phyloP scores from a whole-genome alignment of 495 filamentous ascomycete genomes.

The Penicillium lagena region DNA sequence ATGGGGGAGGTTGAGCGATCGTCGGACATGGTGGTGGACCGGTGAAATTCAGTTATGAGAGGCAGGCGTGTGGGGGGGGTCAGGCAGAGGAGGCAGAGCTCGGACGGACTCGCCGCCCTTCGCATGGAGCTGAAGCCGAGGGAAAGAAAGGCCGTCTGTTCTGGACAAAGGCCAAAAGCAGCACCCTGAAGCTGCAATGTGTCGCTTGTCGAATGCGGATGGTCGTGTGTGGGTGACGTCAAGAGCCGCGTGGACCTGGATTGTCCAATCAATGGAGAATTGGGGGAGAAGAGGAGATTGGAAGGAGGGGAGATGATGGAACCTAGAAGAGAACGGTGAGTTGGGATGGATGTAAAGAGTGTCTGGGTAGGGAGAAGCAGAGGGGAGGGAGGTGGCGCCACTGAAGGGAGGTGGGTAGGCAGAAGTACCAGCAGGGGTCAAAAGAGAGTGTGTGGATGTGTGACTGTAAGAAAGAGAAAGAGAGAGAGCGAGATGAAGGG shows the following conservation, averaged over 20 bases:
- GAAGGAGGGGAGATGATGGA: too few species aligned
- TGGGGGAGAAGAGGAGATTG: too few species aligned
- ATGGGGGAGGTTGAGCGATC: constrained; percentile 43
- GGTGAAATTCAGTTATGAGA: not conserved
- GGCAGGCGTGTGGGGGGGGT: not conserved
- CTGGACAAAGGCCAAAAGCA: not conserved
- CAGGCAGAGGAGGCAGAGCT: constrained; percentile 7
- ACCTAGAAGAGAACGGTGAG: too few species aligned
- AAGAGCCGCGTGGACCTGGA: too few species aligned
- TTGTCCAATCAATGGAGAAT: too few species aligned
- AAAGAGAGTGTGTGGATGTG: not conserved
- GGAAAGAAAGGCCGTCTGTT: not conserved
- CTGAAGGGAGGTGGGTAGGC: too few species aligned
- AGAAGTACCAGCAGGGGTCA: not conserved
- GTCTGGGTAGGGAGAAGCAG: too few species aligned
- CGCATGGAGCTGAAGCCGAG: constrained; percentile 10
- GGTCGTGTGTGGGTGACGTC: too few species aligned
- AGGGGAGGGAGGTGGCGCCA: too few species aligned
- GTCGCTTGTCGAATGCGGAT: too few species aligned
- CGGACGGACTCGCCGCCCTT: constrained; percentile 28
- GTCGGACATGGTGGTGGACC: constrained; percentile 35
- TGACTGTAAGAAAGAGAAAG: not conserved
- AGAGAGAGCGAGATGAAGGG: not conserved
- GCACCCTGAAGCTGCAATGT: not conserved
- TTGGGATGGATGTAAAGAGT: too few species aligned